Base-by-base conservation (phyloP, 2,329 filamentous ascomycete species). In the Xylaria polymorpha region DNA sequence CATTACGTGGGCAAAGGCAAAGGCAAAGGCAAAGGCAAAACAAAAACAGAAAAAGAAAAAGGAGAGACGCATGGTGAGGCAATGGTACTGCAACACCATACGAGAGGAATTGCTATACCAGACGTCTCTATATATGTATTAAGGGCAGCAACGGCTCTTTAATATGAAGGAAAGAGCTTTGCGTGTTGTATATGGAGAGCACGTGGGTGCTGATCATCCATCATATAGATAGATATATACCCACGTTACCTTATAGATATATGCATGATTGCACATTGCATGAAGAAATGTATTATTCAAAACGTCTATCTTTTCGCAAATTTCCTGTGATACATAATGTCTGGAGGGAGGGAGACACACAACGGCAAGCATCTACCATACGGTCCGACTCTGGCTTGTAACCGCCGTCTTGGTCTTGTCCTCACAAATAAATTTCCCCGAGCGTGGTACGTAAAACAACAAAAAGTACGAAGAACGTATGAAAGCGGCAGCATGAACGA, bases 121-220 rank as follows among this genome's bases (percentile, higher is more conserved):
- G 18, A 22, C 25, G 25, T 51, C 48, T 44, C 29, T 48, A 55
- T 55, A 62, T 44, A 32, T 51, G 35, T 18, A 61, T 44, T 9
- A 15, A 39, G n/a, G 15, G 51, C 35, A 61, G 22, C 62, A n/a
- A 43, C 15, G 37, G 25, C 56, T 50, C 39, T 35, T 29, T 59
- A 48, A 53, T 14, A 48, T 55, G 63, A 35, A 44, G 22, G 41
- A 18, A 15, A 22, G 37, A 20, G 15, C 12, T 20, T 32, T 55
- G 18, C 12, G 18, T 29, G 25, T 35, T 35, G 53, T 43, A 59
- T 25, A 35, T 59, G 15, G 32, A 55, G 25, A 51, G 39, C 18
- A 43, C 35, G 29, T 61, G n/a, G 50, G 58, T 56, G 48, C 48
- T 37, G 22, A 39, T 61, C 41, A 59, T 35, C 22, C 18, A 18